Percentiles rank a stretch among this genome's conserved stretches.
Evolutionary conservation across 495 filamentous ascomycete genomes (phyloP).

Genomic region (Trichoderma gamsii): DNA sequence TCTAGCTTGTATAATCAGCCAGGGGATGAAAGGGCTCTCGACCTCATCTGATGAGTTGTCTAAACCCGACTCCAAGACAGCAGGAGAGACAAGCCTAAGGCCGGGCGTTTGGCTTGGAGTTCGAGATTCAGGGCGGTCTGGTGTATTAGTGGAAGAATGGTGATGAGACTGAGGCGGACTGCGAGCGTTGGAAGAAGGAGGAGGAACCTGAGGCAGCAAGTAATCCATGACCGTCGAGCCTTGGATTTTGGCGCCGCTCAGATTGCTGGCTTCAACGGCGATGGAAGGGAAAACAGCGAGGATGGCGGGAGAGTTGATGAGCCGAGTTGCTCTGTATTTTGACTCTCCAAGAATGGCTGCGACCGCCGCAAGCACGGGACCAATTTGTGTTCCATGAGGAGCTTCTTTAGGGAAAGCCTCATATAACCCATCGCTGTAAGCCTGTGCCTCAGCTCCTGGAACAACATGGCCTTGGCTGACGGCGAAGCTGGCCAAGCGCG

Average conservation of each 20-base stretch:
- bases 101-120: slow-evolving; percentile 20
- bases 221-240: slow-evolving; percentile 45
- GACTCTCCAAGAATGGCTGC: slow-evolving; percentile 74
- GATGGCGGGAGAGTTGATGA: slow-evolving; percentile 73
- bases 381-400: slow-evolving; percentile 52
- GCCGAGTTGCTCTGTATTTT: slow-evolving; percentile 65
- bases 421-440: slow-evolving; percentile 36
- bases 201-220: slow-evolving; percentile 47
- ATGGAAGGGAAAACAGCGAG: slow-evolving; percentile 59
- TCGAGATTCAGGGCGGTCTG: slow-evolving; percentile 15
- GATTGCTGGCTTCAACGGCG: slow-evolving; percentile 12
- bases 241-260: not conserved
- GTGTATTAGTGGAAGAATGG: slow-evolving; percentile 15
- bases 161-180: slow-evolving; percentile 17
- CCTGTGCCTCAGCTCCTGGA: slow-evolving; percentile 46
- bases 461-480: slow-evolving; percentile 60
- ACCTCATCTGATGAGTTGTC: slow-evolving; percentile 38
- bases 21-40: slow-evolving; percentile 75
- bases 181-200: slow-evolving; percentile 15
- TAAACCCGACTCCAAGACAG: not conserved
- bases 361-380: slow-evolving; percentile 73
- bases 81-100: not conserved
- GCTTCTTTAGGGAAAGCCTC: slow-evolving; percentile 50
- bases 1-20: slow-evolving; percentile 69
- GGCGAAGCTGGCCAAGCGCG: slow-evolving; percentile 68